These are phyloP conservation scores for Brassica hybrid DNA, from an alignment of 441 rosid genomes.

Conservation along the genomic window DNA sequence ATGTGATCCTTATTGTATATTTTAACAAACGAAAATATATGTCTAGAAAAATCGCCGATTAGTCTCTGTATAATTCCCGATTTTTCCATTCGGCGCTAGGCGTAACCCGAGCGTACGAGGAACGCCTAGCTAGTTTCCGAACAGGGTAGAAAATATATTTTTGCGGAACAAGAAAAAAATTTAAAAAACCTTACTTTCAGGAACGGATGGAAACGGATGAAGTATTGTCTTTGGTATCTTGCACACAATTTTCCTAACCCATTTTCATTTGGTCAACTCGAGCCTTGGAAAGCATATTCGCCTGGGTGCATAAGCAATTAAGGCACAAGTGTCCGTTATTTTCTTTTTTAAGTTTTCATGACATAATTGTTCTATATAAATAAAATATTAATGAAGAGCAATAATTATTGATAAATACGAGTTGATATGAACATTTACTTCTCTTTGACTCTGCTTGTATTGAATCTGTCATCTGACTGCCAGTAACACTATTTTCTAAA, in stretches of 20 bases:
- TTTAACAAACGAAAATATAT: too few species aligned
- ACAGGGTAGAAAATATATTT: too few species aligned
- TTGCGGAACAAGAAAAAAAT: too few species aligned
- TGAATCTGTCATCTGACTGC: slow-evolving; percentile 11
- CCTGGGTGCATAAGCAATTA: slow-evolving; percentile 2
- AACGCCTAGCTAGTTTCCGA: too few species aligned
- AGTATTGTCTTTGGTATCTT: not conserved
- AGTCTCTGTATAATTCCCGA: too few species aligned
- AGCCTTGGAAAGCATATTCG: slow-evolving; percentile 15
- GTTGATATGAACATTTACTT: slow-evolving; percentile 10
- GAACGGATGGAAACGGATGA: too few species aligned
- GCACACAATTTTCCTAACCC: not conserved
- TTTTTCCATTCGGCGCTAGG: too few species aligned
- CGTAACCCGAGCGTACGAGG: too few species aligned
- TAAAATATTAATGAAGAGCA: not conserved
- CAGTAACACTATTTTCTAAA: not conserved
- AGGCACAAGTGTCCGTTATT: slow-evolving; percentile 20
- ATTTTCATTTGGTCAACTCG: slow-evolving; percentile 20
- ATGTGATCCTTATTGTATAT: too few species aligned
- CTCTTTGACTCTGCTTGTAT: slow-evolving; percentile 8
- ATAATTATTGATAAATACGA: slow-evolving; percentile 6
- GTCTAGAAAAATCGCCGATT: too few species aligned
- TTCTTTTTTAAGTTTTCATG: not conserved
- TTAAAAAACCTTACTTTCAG: too few species aligned
- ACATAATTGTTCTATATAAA: not conserved